phyloP scores from a whole-genome alignment of 345 rosid genomes.

The Boechera divaricarpa region DNA sequence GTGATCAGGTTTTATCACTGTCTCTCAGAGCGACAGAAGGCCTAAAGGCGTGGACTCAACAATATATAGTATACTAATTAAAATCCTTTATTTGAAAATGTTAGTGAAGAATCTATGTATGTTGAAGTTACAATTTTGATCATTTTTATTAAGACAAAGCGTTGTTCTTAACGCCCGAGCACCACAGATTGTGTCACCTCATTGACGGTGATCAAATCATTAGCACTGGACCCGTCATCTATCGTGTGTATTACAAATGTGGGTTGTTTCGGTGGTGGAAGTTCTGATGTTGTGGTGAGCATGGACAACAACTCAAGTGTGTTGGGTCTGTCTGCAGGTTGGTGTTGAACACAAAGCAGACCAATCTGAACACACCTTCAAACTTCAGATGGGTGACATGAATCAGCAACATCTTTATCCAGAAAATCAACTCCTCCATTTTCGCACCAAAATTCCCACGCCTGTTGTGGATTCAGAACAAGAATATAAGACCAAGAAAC shows the following conservation, averaged over 20 bases:
- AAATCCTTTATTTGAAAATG: no score
- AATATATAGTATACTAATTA: no score
- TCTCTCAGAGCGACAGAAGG: neutral
- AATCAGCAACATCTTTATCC: constrained; percentile 20
- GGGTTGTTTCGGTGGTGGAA: constrained; percentile 31
- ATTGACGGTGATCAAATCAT: neutral
- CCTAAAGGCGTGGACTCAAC: no score
- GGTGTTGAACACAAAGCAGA: constrained; percentile 36
- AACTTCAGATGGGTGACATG: constrained; percentile 14
- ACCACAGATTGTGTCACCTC: constrained; percentile 24
- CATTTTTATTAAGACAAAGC: neutral
- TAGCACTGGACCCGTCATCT: neutral
- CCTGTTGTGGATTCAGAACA: constrained; percentile 17
- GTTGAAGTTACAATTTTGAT: no score
- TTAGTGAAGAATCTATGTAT: no score
- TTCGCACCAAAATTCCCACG: constrained; percentile 33
- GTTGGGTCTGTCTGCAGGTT: constrained; percentile 30
- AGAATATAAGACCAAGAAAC: neutral
- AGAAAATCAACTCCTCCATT: constrained; percentile 28
- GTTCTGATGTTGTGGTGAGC: constrained; percentile 35
- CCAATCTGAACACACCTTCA: constrained; percentile 36
- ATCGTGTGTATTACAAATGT: neutral
- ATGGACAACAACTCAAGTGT: constrained; percentile 29
- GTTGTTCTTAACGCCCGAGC: constrained; percentile 14
- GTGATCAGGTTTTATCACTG: neutral